Base-by-base conservation (phyloP, 768 basidiomycete species). In the Lyophyllum shimeji region DNA sequence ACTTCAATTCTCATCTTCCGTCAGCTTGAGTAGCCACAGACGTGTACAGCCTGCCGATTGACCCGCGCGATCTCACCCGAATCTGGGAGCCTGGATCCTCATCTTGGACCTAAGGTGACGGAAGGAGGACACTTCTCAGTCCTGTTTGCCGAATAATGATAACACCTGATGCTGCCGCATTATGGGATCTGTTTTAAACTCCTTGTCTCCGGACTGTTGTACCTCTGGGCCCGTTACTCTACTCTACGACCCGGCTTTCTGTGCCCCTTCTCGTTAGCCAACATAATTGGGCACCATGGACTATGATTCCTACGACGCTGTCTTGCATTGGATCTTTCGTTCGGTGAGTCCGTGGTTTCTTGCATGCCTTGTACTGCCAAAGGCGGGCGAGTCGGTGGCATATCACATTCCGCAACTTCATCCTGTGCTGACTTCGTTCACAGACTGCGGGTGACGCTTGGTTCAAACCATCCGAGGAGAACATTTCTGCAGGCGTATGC, bases 381-480 rank as follows among this genome's bases (percentile, higher is more conserved):
- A 7, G 11, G 37, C 37, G 52, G 31, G 43, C 24, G 44, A 25
- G 49, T 15, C 27, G 42, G 33, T 55, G 31, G 45, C 45, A 46
- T 25, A 46, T 29, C 25, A 46, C 46, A 17, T 18, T 46, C 46
- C 25, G 2, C 15, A 34, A 49, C 23, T 53, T 43, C 34, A 13
- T 29, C 23, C 45, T n/a, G 12, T 50, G 21, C 37, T 49, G 8
- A 57, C 40, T 56, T 42, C 20, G 7, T 54, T 49, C 27, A 7
- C 52, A 90, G 87, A 91, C 90, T 0, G 87, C 90, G 65, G 84
- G 86, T 2, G 89, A 90, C 56, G 86, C 90, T 7, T 92, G 90
- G 90, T 91, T 92, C 71, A 92, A 90, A 64, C 89, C 89, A 3
- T 83, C 89, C 0, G 87, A 90, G 63, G 90, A 93, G 70, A 91